Conservation (phyloP, 1,139 yeast genomes). For the Blastobotrys proliferans region DNA sequence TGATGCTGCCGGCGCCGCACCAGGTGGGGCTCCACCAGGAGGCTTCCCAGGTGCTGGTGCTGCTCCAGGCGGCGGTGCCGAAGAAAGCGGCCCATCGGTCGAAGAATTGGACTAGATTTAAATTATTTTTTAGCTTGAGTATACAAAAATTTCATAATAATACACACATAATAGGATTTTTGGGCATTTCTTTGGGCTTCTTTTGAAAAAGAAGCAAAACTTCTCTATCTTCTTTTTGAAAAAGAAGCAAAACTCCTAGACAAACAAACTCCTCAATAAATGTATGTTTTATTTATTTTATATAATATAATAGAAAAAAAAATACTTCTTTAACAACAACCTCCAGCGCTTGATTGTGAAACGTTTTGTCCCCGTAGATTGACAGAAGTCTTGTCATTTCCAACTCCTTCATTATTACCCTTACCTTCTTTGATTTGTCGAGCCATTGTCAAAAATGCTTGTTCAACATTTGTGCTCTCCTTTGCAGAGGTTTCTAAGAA, state of each 20-base stretch:
- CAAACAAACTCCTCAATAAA: too few relatives aligned
- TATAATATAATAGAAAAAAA: too few relatives aligned
- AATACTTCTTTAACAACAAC: conserved; percentile 64
- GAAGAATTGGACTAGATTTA: conserved; percentile 78
- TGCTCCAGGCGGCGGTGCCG: conserved; percentile 52
- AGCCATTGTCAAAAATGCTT: conserved; percentile 98
- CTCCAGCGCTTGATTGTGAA: conserved; percentile 53
- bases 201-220: too few relatives aligned
- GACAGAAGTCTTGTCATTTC: conserved; percentile 53
- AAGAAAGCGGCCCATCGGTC: conserved; percentile 73
- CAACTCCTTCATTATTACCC: conserved; percentile 60
- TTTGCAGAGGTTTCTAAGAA: conserved; percentile 96
- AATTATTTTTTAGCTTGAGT: background rate
- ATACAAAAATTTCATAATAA: too few relatives aligned
- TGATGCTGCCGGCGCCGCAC: conserved; percentile 19
- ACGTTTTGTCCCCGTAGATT: conserved; percentile 88
- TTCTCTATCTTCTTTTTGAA: too few relatives aligned
- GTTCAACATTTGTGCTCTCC: conserved; percentile 94
- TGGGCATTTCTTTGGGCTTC: too few relatives aligned
- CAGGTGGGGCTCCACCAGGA: conserved; percentile 57
- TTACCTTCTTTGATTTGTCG: conserved; percentile 96
- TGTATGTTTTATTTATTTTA: too few relatives aligned
- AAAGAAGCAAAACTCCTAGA: too few relatives aligned
- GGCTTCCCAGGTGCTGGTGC: conserved; percentile 69
- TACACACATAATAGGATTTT: too few relatives aligned